A percentile compares a stretch with the other conserved stretches of the same genome.
These are phyloP conservation scores for Spizellomyces sp. DNA, from an alignment of 192 early-diverging fungal species.

Conservation along the genomic window DNA sequence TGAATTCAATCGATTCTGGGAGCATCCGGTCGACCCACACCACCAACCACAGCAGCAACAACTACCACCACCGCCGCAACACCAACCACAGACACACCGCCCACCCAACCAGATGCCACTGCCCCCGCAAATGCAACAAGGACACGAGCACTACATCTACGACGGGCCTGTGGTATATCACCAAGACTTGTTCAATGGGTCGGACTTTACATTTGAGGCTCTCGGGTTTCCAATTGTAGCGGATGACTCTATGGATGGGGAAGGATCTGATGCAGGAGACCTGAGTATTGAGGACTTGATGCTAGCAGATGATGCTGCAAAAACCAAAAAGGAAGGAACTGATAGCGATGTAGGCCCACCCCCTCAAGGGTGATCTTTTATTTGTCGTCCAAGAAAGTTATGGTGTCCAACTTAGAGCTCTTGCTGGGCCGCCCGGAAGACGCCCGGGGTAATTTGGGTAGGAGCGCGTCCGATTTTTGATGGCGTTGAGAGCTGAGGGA, in stretches of 20 bases:
- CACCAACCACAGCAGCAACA: not conserved
- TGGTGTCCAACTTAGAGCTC: no score
- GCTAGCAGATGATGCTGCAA: no score
- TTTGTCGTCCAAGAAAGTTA: no score
- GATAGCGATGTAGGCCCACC: no score
- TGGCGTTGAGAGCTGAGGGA: no score
- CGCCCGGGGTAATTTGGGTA: no score
- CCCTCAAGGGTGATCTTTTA: no score
- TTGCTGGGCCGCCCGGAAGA: no score
- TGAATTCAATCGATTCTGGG: not conserved
- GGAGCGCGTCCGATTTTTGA: no score
- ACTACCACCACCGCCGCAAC: not conserved
- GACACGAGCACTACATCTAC: not conserved
- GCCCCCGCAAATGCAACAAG: not conserved
- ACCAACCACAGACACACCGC: not conserved
- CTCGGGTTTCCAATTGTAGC: slow-evolving; percentile 1
- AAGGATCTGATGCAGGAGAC: no score
- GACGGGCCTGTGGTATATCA: not conserved
- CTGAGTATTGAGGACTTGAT: no score
- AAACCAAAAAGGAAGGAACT: no score
- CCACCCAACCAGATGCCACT: not conserved
- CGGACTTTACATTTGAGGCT: slow-evolving; percentile 9
- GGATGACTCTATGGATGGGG: not conserved
- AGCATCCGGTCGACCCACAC: not conserved
- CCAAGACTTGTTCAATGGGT: not conserved